Evolutionary conservation across 805 yeast genomes (phyloP).

Genomic region (Cyberlindnera mrakii): DNA sequence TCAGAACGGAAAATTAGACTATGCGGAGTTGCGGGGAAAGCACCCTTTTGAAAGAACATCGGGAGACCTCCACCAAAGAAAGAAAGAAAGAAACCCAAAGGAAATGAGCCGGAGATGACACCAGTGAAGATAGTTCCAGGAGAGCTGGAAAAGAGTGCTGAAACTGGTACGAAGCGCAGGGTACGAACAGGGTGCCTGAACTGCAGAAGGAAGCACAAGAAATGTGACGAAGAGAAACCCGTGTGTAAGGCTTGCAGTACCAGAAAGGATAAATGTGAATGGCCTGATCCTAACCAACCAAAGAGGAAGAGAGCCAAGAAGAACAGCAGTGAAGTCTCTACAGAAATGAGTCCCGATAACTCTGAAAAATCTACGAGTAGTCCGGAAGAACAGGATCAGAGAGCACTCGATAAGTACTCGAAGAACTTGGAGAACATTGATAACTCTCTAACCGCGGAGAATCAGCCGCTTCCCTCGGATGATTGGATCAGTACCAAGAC

Average conservation of each 20-base stretch:
- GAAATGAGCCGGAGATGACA: too few species aligned
- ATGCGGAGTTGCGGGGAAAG: too few species aligned
- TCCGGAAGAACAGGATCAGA: conserved; percentile 1
- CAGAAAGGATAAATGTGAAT: conserved; percentile 6
- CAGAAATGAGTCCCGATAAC: neutral
- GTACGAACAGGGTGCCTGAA: conserved; percentile 51
- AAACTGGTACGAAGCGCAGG: conserved; percentile 22
- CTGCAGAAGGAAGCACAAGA: conserved; percentile 58
- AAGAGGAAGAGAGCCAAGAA: neutral
- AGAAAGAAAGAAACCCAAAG: too few species aligned
- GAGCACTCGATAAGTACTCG: conserved; percentile 9
- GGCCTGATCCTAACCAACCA: conserved; percentile 9
- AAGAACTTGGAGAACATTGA: conserved; percentile 13
- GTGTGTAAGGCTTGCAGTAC: conserved; percentile 7
- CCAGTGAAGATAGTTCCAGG: too few species aligned
- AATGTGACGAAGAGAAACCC: conserved; percentile 53
- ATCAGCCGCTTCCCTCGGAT: neutral
- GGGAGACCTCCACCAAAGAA: too few species aligned
- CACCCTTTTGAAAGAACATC: too few species aligned
- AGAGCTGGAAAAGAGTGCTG: neutral
- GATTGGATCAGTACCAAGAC: neutral
- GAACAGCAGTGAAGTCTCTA: too few species aligned
- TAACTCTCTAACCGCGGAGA: conserved; percentile 3
- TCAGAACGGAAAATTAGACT: too few species aligned
- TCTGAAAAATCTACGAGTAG: neutral